A percentile compares a stretch with the other conserved stretches of the same genome.
Evolutionary conservation across 306 rosid species (phyloP).

Genomic region (Castanea sativa): DNA sequence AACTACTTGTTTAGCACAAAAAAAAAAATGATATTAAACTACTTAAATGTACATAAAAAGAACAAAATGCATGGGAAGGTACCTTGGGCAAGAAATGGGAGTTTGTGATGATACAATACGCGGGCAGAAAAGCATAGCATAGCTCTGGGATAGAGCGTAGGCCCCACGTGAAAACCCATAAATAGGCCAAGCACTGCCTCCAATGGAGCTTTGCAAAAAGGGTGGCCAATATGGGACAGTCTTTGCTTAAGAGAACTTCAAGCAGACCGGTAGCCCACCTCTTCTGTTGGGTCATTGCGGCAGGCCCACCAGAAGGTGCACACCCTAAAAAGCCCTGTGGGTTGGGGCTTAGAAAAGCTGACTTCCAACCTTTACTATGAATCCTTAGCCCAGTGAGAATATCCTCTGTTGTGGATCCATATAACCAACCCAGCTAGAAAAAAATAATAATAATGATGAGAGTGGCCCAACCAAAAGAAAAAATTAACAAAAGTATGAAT

Average conservation of each 20-base stretch:
- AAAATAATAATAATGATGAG: not conserved
- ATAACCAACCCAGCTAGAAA: slow-evolving; percentile 34
- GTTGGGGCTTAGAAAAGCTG: slow-evolving; percentile 24
- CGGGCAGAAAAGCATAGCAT: slow-evolving; percentile 42
- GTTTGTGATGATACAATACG: slow-evolving; percentile 57
- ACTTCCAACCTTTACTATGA: slow-evolving; percentile 71
- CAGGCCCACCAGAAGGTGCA: slow-evolving; percentile 50
- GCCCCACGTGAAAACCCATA: slow-evolving; percentile 40
- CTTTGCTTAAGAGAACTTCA: slow-evolving; percentile 45
- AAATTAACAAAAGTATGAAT: too few relatives aligned
- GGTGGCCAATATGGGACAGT: slow-evolving; percentile 43
- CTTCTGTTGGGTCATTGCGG: slow-evolving; percentile 50
- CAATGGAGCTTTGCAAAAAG: slow-evolving; percentile 41
- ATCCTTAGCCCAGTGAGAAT: slow-evolving; percentile 45
- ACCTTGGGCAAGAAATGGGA: slow-evolving; percentile 66
- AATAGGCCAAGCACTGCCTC: slow-evolving; percentile 43
- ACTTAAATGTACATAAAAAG: too few relatives aligned
- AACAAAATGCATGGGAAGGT: too few relatives aligned
- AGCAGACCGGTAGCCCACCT: slow-evolving; percentile 65
- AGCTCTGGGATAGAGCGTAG: slow-evolving; percentile 35
- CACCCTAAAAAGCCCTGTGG: slow-evolving; percentile 59
- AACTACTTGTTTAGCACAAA: too few relatives aligned
- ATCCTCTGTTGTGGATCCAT: slow-evolving; percentile 62
- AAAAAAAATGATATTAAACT: too few relatives aligned
- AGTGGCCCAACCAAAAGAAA: not conserved